Evolutionary conservation across 1,284 basidiomycete species (phyloP).

Genomic region (Leccinum pallidistipes): DNA sequence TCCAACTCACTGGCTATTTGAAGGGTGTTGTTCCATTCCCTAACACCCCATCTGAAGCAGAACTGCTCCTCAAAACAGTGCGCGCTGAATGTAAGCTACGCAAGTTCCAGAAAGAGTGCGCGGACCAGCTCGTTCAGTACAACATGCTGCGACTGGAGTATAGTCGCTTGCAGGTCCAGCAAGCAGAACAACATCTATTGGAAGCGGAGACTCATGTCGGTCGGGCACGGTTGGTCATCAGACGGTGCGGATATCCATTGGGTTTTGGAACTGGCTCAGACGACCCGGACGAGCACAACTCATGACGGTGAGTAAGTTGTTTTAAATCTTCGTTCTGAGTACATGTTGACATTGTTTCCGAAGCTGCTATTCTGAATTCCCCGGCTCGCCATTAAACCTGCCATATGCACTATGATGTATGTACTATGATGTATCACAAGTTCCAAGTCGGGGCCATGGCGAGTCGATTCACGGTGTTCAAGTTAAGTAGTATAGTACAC

Average conservation of each 20-base stretch:
- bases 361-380: no score
- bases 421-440: no score
- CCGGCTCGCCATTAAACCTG: no score
- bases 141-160: not conserved
- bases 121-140: slow-evolving; percentile 1
- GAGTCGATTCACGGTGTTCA: no score
- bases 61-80: slow-evolving; percentile 2
- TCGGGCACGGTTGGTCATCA: not conserved
- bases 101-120: slow-evolving; percentile 3
- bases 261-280: not conserved
- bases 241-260: slow-evolving; percentile 1
- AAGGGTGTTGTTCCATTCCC: not conserved
- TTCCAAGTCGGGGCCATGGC: no score
- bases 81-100: slow-evolving; percentile 3
- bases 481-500: no score
- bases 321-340: not conserved
- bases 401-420: no score
- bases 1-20: not conserved
- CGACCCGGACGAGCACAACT: not conserved
- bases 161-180: slow-evolving; percentile 3
- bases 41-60: not conserved
- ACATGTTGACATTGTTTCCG: no score
- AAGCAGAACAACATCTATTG: slow-evolving; percentile 1
- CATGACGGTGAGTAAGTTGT: not conserved
- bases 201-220: slow-evolving; percentile 1